Base-by-base conservation (phyloP, 345 rosid species). In the Rhodamnia argentea region DNA sequence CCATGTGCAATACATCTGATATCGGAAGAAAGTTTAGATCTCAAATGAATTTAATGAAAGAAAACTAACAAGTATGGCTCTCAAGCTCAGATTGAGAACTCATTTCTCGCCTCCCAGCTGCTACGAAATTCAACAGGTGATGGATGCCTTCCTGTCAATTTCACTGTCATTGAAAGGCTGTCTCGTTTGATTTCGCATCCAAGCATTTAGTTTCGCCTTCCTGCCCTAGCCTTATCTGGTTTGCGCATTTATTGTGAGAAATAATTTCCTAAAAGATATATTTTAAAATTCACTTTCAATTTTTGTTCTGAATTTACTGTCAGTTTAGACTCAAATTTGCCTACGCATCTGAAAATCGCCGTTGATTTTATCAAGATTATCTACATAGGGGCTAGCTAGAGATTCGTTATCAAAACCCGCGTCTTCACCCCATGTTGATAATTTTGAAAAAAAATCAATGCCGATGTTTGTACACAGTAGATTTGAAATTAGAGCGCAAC, bases 401-500 rank as follows among this genome's bases (percentile, higher is more conserved):
- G 44, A 5, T 64, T 64, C 24, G 7, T 37, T 32, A 64, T 18
- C 2, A 16, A 24, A 64, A 64, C 42, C 2, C 16, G 24, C 0
- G 0, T 32, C 44, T 64, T 64, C 23, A 62, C 1, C 2, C 2
- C 20, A 7, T 62, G 11, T 59, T 59, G 32, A 26, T 59, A n/a
- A 62, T 62, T 62, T 27, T 2, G 29, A 60, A 60, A 60, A 52
- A 52, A 52, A 52, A 52, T 15, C 6, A 52, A 13, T 1, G 55
- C 6, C 18, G 55, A 52, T 52, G 14, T 52, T 51, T 51, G 55
- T 0, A 52, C 18, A 6, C 6, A 27, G 1, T 62, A 14, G 8
- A 0, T 57, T 4, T 24, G 26, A 24, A n/a, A 5, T 12, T 32
- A 32, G 13, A 70, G 3, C 0, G 3, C 32, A 9, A 32, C 0